phyloP scores from a whole-genome alignment of 805 yeast genomes.

The Lipomyces sp. region DNA sequence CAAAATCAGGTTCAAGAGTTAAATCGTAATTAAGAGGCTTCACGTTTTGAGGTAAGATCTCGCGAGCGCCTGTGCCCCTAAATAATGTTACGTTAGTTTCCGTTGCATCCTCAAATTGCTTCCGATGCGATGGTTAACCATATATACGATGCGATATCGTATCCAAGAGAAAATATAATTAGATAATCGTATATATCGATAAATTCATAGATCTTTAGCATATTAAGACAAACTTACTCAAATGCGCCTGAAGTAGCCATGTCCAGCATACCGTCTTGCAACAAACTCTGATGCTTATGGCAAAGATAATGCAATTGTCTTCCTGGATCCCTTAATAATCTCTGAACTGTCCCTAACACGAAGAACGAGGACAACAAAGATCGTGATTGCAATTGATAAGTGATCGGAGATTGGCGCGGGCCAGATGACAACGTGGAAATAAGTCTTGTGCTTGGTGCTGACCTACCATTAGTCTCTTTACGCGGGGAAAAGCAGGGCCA shows the following conservation, averaged over 20 bases:
- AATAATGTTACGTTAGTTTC: conserved; percentile 5
- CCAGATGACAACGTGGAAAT: not conserved
- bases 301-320: conserved; percentile 26
- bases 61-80: conserved; percentile 41
- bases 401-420: not conserved
- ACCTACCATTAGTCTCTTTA: conserved; percentile 16
- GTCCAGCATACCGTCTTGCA: conserved; percentile 36
- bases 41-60: conserved; percentile 65
- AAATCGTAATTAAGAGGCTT: conserved; percentile 77
- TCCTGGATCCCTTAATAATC: not conserved
- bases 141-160: not conserved
- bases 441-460: not conserved
- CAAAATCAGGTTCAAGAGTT: conserved; percentile 64
- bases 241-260: conserved; percentile 28
- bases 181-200: not conserved
- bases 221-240: conserved; percentile 8
- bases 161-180: not conserved
- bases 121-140: not conserved
- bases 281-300: conserved; percentile 23
- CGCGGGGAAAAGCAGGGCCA: conserved; percentile 5
- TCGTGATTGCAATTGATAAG: not conserved
- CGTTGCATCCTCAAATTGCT: not conserved
- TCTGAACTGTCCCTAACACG: not conserved
- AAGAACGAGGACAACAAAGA: not conserved
- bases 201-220: not conserved